phyloP scores from a whole-genome alignment of 805 yeast genomes.

The Spencermartinsiella europaea region DNA sequence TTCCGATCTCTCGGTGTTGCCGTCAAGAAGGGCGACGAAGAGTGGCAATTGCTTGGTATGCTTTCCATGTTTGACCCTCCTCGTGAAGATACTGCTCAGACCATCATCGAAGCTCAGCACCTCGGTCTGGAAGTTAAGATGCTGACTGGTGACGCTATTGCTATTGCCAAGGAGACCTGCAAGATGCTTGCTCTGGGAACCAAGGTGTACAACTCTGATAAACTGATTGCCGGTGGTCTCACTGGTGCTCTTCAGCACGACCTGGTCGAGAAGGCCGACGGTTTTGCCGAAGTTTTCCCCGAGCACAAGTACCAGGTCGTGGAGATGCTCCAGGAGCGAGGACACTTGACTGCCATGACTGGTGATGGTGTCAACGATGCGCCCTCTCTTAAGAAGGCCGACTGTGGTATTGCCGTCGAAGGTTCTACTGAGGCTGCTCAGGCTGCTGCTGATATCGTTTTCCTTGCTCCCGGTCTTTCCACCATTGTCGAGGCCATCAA shows the following conservation, averaged over 20 bases:
- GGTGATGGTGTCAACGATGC: conserved; percentile 70
- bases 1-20: conserved; percentile 99
- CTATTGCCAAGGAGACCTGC: conserved; percentile 98
- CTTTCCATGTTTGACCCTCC: conserved; percentile 99
- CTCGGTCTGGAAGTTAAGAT: conserved; percentile 95
- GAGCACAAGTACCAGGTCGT: conserved; percentile 64
- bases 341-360: conserved; percentile 64
- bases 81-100: conserved; percentile 95
- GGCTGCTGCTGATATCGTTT: conserved; percentile 42
- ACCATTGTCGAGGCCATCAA: conserved; percentile 61
- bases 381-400: conserved; percentile 64
- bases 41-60: conserved; percentile 96
- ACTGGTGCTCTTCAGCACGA: conserved; percentile 97
- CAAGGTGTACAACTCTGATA: conserved; percentile 94
- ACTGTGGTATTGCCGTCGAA: conserved; percentile 82
- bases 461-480: conserved; percentile 56
- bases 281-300: conserved; percentile 76
- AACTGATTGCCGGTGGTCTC: conserved; percentile 93
- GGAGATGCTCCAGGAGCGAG: conserved; percentile 59
- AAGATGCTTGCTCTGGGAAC: conserved; percentile 96
- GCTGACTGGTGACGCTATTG: conserved; percentile 99
- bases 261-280: conserved; percentile 96
- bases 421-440: conserved; percentile 44
- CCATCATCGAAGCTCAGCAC: conserved; percentile 86
- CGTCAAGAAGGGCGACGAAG: conserved; percentile 98